phyloP scores from a whole-genome alignment of 139 green algal species.

The Edaphochlamys debaryana region DNA sequence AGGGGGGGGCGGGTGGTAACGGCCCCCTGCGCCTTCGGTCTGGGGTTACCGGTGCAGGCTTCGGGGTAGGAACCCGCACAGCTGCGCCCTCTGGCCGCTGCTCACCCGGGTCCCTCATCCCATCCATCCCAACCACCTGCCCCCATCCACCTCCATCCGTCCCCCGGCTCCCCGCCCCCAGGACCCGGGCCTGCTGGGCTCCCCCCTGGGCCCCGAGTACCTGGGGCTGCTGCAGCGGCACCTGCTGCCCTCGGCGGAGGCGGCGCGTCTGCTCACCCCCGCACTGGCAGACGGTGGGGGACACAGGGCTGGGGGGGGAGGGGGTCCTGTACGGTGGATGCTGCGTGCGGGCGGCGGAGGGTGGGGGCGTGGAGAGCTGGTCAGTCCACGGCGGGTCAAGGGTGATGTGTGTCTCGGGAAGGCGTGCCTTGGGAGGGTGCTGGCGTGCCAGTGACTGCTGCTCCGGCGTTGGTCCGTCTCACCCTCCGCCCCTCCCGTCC shows the following conservation, averaged over 20 bases:
- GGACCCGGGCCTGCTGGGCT: not conserved
- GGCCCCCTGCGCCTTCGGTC: too few species aligned
- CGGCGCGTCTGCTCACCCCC: not conserved
- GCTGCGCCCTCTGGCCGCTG: too few species aligned
- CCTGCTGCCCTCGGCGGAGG: conserved; percentile 15
- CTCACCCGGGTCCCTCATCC: not conserved
- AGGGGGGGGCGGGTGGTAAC: not conserved
- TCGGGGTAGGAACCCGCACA: too few species aligned
- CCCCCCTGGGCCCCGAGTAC: not conserved
- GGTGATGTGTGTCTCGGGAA: not conserved
- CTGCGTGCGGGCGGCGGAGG: too few species aligned
- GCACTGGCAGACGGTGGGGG: not conserved
- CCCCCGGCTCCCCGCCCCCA: not conserved
- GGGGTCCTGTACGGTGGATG: not conserved
- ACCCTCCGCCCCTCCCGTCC: too few species aligned
- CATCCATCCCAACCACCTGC: not conserved
- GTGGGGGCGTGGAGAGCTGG: too few species aligned
- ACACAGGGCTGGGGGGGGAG: not conserved
- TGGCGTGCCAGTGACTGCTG: too few species aligned
- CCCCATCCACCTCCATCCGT: not conserved
- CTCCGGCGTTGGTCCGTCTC: not conserved
- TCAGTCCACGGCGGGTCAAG: too few species aligned
- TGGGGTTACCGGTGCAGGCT: too few species aligned
- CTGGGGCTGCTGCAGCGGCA: not conserved
- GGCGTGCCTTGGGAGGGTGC: not conserved